Evolutionary conservation across 148 eudicot genomes (phyloP), one percentile per base, ranked within the genome.

Genomic region (Amaranthus palmeri): DNA sequence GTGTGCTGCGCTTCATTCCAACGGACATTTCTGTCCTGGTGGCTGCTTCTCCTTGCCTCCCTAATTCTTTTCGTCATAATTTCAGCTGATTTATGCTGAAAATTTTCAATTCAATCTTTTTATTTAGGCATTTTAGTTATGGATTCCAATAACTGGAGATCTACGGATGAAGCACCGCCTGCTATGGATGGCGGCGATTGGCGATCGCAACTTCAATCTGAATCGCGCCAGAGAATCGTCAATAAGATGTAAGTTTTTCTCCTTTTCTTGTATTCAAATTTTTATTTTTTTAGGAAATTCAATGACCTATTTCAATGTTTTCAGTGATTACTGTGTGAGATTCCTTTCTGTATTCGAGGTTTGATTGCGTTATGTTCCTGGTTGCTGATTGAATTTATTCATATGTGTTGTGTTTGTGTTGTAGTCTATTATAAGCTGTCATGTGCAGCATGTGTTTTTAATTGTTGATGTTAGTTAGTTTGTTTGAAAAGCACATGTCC

Each of bases 131-230:
- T 57, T 36, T 41, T 2, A 15, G 8, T 44, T 8, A 74, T 82
- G 82, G 82, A 79, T 58, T 58, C 67, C 57, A 64, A 77, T 72
- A 79, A 71, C 65, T 79, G 87, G 84, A 61, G 82, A 66, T 83
- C 85, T 10, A 51, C 77, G 13, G 81, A 77, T 36, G 77, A 70
- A 0, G 83, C 80, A 48, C 83, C 72, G 17, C 70, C 79, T n/a
- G 68, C 65, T 4, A 74, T 83, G 79, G 87, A 85, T 17, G 70
- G 75, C 10, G 85, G 79, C 14, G 86, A 89, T 70, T 89, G 95
- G 95, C 82, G 89, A 78, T 78, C 54, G 67, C 86, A 82, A 67
- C 69, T 88, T 43, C 83, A 57, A 51, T 47, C 80, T 0, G 87
- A 80, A 40, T 72, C 86, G 1, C 80, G 90, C 10, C 83, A 86